Conservation (phyloP, 2,329 filamentous ascomycete species). For the Echinosphaeria canescens region DNA sequence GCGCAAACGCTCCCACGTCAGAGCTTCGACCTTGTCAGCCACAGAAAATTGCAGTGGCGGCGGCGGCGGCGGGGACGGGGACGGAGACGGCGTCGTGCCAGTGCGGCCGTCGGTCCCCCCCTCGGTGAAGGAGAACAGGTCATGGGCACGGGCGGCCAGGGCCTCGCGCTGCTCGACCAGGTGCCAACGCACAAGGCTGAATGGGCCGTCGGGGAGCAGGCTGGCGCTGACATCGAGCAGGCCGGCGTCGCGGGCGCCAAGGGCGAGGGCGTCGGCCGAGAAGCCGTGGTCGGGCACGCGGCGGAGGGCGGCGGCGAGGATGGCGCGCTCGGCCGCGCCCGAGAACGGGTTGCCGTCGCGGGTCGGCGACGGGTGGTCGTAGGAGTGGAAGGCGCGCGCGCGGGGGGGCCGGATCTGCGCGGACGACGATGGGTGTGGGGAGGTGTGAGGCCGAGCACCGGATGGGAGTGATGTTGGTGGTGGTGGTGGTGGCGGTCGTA, state of each 20-base stretch:
- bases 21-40: slow-evolving; percentile 36
- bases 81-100: too few species aligned
- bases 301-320: slow-evolving; percentile 59
- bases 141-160: slow-evolving; percentile 20
- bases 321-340: slow-evolving; percentile 39
- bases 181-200: slow-evolving; percentile 65
- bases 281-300: slow-evolving; percentile 75
- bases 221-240: slow-evolving; percentile 76
- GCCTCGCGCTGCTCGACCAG: slow-evolving; percentile 42
- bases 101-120: too few species aligned
- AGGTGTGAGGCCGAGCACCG: slow-evolving; percentile 1
- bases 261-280: slow-evolving; percentile 46
- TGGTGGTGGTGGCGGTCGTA: too few species aligned
- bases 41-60: slow-evolving; percentile 23
- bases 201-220: slow-evolving; percentile 58
- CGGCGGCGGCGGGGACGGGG: too few species aligned
- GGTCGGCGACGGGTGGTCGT: slow-evolving; percentile 36
- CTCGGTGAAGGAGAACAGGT: slow-evolving; percentile 15
- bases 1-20: slow-evolving; percentile 58
- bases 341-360: slow-evolving; percentile 46
- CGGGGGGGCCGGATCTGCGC: too few species aligned
- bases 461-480: too few species aligned
- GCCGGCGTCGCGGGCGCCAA: slow-evolving; percentile 65
- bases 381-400: slow-evolving; percentile 48
- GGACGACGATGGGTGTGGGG: slow-evolving; percentile 1